Base-by-base conservation (phyloP, 2,329 filamentous ascomycete genomes). In the Plectosphaerella plurivora region DNA sequence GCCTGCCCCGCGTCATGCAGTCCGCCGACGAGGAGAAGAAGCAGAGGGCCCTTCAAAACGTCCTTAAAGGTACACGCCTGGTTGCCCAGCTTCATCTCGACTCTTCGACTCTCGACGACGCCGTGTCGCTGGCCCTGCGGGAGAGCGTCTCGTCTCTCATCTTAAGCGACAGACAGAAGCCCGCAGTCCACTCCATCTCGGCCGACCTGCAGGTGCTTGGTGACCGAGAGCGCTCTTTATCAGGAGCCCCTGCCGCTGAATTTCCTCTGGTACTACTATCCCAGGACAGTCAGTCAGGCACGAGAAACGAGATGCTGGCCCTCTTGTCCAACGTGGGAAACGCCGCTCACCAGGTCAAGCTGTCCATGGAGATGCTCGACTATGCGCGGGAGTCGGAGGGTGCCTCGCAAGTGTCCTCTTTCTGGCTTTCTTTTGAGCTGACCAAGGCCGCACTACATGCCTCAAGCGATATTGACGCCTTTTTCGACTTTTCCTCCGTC, bases 1-100 rank as follows among this genome's bases (percentile, higher is more conserved):
- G 89, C 41, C 78, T 99, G 16, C 87, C 93, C 5, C 82, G 91
- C 15, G 70, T 90, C 14, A 92, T 97, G 84, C 90, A 93, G 65
- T 83, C 85, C 9, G 87, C 85, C 59, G 91, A 97, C 61, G 91
- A 96, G 59, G 77, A 77, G n/a, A 75, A 79, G 25, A 96, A 95
- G 65, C 78, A 84, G 55, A 79, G 81, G 51, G 84, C 86, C 2
- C 79, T 97, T 24, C 79, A 80, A 25, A 89, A 93, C 56, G 79
- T 99, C n/a, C 82, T 87, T 14, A 87, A 85, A 47, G 85, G 88
- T 0, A 84, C 90, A 50, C 76, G 81, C 28, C 67, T 93, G 8
- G 72, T 94, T 18, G 79, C 78, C 16, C 74, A 79, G 5, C 73
- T 89, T 16, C 79, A 83, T 5, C 75, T 86, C 22, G 81, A 85